Base-by-base conservation (phyloP, 176 grass and related monocot genomes). In the Poa pratensis region DNA sequence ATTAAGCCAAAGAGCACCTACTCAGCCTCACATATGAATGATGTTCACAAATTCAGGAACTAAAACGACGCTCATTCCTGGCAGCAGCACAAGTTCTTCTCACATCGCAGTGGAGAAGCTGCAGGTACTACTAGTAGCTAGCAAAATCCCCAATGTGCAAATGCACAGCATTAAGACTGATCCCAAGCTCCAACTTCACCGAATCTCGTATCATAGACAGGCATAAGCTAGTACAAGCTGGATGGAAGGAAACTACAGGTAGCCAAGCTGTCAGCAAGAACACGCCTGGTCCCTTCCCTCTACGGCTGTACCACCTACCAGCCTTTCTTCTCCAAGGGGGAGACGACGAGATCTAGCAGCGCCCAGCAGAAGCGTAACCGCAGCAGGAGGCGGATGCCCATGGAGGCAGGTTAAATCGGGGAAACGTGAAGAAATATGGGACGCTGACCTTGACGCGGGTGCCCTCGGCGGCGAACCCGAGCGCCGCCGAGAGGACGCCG, bases 391-490 rank as follows among this genome's bases (percentile, higher is more conserved):
- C 62, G 26, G 61, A 50, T 35, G 26, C 40, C 0, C 7, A 5
- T 5, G 42, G 70, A 3, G 34, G 54, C 49, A 6, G 46, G 65
- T 5, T 27, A 13, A 8, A 23, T 27, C 12, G 20, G 14, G 34
- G 24, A 24, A 49, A 37, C 16, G 57, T 1, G 52, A 13, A 5
- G 0, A 15, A 3, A 8, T 16, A 40, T 5, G 4, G 67, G 48
- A 11, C 0, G 26, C 65, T 3, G 11, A 99, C 96, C 93, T 96
- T 99, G 82, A 99, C 92, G 80, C 93, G 89, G 23, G 96, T 99
- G 49, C 76, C 96, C 71, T 99, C 93, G 15, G 96, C 96, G 39
- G 93, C 96, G 78, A 99, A 99, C 17, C 90, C 96, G 15, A 96
- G 93, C n/a, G 90, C 90, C 46, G 93, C 93, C 35, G 96, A 94